Evolutionary conservation across 179 eudicot species (phyloP), one percentile per base, ranked within the genome.

Genomic region (Nepenthes alata): DNA sequence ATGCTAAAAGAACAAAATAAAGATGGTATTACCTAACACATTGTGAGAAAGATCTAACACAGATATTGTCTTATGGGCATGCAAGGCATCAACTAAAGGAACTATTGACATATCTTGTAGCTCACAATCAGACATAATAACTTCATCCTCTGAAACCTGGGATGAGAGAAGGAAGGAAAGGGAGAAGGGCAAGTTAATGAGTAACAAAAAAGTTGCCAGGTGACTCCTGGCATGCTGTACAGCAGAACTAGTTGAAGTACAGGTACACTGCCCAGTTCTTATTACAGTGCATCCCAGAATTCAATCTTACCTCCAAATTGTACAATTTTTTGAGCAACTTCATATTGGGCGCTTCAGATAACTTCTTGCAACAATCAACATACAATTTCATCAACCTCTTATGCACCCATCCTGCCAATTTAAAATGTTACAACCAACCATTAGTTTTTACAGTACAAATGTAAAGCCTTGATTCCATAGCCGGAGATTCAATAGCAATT

Each of bases 61-160:
- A 49, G 96, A 79, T 51, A 87, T 69, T 47, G 89, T 77, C 68
- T 78, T 82, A 74, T 87, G 91, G 64, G 81, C 78, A 64, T 80
- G 75, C 72, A 94, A 75, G 37, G 99, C 97, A 75, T 84, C 82
- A 61, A 94, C 57, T 61, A 90, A 70, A 61, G 99, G 99, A 48
- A 77, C 76, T 64, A 82, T 82, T 37, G 97, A 87, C 71, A 80
- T 75, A 77, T 94, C 99, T 65, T 83, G 86, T 66, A 94, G 80
- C 60, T 81, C 88, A 69, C 97, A 87, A 67, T 74, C 85, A 55
- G 96, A 85, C 25, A 87, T 88, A 41, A 82, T 48, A 59, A 94
- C 82, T 78, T 87, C 97, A 71, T 87, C 96, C 72, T 87, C 99
- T 53, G 99, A 85, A 16, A 85, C 87, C 99, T 94, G 77, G 71